Conservation (phyloP, 164 flowering plant genomes). For the Hamamelis virginiana region DNA sequence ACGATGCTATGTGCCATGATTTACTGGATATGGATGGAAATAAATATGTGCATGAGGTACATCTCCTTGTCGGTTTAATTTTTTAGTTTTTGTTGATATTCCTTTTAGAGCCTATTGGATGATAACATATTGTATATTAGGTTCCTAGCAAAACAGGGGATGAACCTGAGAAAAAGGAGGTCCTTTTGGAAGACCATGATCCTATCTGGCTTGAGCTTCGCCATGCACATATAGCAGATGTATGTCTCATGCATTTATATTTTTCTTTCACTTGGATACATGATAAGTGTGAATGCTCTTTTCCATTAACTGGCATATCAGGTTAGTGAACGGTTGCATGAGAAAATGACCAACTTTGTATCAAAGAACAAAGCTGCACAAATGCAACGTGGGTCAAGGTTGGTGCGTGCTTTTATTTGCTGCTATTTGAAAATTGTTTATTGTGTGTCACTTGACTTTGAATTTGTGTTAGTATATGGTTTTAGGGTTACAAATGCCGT, state of each 20-base stretch:
- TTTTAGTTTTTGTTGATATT: conserved; percentile 1
- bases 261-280: conserved; percentile 9
- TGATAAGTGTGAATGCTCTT: conserved; percentile 6
- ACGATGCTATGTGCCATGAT: conserved; percentile 99
- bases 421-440: not conserved
- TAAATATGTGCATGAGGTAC: conserved; percentile 87
- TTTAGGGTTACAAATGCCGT: too few species aligned
- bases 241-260: conserved; percentile 30
- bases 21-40: conserved; percentile 92
- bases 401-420: not conserved
- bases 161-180: conserved; percentile 74
- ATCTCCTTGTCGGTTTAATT: conserved; percentile 1
- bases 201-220: conserved; percentile 96
- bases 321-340: conserved; percentile 92
- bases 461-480: too few species aligned
- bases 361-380: conserved; percentile 98
- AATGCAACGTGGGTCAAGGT: conserved; percentile 66
- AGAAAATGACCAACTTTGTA: conserved; percentile 81
- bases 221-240: conserved; percentile 87
- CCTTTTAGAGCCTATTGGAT: not conserved
- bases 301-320: conserved; percentile 28
- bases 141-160: conserved; percentile 81
- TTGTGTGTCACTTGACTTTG: not conserved
- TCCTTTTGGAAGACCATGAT: conserved; percentile 87
- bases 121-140: conserved; percentile 28